Evolutionary conservation across 345 rosid species (phyloP).

Genomic region (Corymbia maculata): DNA sequence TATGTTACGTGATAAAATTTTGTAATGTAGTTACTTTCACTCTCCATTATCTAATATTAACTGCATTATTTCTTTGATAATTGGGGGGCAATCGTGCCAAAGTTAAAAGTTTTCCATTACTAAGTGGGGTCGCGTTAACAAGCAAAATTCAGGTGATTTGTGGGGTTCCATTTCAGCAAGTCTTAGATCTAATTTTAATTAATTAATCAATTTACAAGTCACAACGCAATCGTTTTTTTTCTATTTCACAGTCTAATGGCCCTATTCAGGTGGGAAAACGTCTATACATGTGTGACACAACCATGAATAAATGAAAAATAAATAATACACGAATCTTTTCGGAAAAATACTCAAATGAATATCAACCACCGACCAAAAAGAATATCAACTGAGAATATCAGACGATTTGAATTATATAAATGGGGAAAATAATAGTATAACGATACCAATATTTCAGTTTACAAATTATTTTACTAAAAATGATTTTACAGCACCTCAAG

Average conservation of each 20-base stretch:
- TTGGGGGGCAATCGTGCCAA: neutral
- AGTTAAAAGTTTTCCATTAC: neutral
- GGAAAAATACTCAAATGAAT: neutral
- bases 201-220: neutral
- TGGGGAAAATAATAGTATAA: neutral
- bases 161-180: neutral
- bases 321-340: neutral
- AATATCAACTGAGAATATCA: too few species aligned
- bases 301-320: accelerated
- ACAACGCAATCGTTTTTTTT: neutral
- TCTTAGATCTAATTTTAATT: neutral
- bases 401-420: neutral
- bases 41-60: neutral
- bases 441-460: neutral
- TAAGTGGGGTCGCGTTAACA: neutral
- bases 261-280: neutral
- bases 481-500: neutral
- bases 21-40: neutral
- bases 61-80: neutral
- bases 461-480: neutral
- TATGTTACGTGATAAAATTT: too few species aligned
- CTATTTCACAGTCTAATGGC: neutral
- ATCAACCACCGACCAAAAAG: too few species aligned
- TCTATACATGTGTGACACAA: neutral
- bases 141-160: neutral